A percentile compares a stretch with the other conserved stretches of the same genome.
phyloP scores from a whole-genome alignment of 2,329 filamentous ascomycete genomes.

The Nemania abortiva region DNA sequence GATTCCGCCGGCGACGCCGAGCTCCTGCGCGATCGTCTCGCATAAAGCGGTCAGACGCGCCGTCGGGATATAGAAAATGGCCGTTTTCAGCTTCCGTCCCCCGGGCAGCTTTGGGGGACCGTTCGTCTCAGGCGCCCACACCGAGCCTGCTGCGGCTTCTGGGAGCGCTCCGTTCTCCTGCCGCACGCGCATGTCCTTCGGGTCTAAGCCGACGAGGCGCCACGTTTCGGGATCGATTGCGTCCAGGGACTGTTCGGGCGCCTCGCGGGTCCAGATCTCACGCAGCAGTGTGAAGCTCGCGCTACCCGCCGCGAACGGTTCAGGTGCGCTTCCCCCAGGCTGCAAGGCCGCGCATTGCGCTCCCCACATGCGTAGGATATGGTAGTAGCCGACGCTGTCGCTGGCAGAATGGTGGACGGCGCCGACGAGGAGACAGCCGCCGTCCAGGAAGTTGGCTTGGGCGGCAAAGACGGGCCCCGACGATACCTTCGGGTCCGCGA shows the following conservation, averaged over 20 bases:
- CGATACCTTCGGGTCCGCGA: background rate
- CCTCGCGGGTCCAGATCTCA: background rate
- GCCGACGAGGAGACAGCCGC: background rate
- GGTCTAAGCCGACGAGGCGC: too few relatives aligned
- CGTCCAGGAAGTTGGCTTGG: constrained; percentile 24
- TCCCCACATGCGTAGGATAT: background rate
- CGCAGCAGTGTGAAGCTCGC: too few relatives aligned
- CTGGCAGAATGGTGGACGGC: background rate
- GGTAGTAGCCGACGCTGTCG: background rate
- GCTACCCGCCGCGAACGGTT: background rate
- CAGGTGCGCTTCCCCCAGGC: background rate
- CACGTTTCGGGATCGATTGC: too few relatives aligned
- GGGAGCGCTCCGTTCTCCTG: too few relatives aligned
- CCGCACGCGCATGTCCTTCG: too few relatives aligned
- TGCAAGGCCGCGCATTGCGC: constrained; percentile 1
- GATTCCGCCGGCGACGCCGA: background rate
- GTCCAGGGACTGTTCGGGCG: too few relatives aligned
- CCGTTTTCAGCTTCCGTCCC: background rate
- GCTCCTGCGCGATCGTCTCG: background rate
- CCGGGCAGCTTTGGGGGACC: too few relatives aligned
- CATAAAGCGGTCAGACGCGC: background rate
- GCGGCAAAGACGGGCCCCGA: constrained; percentile 15
- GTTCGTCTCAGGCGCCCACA: too few relatives aligned
- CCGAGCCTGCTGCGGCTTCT: too few relatives aligned
- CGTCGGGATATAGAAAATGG: constrained; percentile 17